Conservation (phyloP, 345 rosid genomes). For the Xanthoceras sorbifolium region DNA sequence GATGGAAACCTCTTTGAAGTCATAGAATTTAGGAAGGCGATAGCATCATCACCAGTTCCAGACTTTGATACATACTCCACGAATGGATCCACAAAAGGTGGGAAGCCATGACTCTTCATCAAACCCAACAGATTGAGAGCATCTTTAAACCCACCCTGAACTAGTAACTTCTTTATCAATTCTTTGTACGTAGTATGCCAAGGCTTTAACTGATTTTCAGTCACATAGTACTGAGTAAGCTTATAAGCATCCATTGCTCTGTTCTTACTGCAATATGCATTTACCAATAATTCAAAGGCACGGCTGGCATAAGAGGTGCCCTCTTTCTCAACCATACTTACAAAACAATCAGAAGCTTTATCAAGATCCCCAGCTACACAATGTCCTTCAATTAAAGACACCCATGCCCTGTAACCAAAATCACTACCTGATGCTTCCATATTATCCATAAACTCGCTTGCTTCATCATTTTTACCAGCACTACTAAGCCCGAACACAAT, state of each 20-base stretch:
- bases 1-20: constrained; percentile 75
- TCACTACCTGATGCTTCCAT: constrained; percentile 53
- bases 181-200: constrained; percentile 58
- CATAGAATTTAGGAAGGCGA: constrained; percentile 61
- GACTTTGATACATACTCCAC: constrained; percentile 61
- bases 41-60: constrained; percentile 68
- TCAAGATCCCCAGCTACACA: constrained; percentile 71
- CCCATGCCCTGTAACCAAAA: constrained; percentile 60
- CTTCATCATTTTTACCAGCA: constrained; percentile 56
- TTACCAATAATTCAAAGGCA: constrained; percentile 65
- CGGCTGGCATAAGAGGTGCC: constrained; percentile 44
- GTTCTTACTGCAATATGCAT: constrained; percentile 61
- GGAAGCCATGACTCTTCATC: constrained; percentile 79
- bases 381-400: constrained; percentile 67
- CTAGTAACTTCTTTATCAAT: constrained; percentile 62
- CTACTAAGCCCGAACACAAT: constrained; percentile 61
- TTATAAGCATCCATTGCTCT: constrained; percentile 67
- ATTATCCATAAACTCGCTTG: constrained; percentile 44
- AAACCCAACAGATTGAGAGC: constrained; percentile 60
- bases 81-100: constrained; percentile 76
- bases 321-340: constrained; percentile 50
- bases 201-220: constrained; percentile 52
- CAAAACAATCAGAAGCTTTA: constrained; percentile 60
- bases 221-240: constrained; percentile 45
- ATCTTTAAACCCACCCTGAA: constrained; percentile 64